Conservation (phyloP, 495 filamentous ascomycete species). For the Hypoxylon cercidicola region DNA sequence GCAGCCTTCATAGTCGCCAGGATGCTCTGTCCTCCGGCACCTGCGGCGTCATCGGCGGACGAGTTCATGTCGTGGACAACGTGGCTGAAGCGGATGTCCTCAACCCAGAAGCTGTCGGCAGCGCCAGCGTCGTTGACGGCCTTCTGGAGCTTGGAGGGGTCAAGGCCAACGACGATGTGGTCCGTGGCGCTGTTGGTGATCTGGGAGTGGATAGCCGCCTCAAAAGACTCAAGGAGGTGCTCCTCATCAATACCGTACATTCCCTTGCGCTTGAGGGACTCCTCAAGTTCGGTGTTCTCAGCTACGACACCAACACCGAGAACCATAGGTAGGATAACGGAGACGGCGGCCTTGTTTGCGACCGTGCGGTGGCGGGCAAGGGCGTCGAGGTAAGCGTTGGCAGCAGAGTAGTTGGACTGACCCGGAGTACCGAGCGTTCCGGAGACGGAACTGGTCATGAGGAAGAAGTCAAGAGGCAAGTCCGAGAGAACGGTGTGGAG, state of each 20-base stretch:
- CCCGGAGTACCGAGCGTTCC: conserved; percentile 56
- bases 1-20: conserved; percentile 20
- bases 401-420: conserved; percentile 61
- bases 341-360: conserved; percentile 29
- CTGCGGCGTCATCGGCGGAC: not conserved
- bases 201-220: conserved; percentile 41
- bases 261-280: conserved; percentile 44
- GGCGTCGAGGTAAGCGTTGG: conserved; percentile 58
- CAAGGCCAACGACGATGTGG: conserved; percentile 49
- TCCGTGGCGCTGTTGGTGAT: conserved; percentile 7
- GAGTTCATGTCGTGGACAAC: conserved; percentile 29
- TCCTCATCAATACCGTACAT: conserved; percentile 56
- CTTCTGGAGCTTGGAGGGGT: conserved; percentile 43
- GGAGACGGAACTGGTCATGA: conserved; percentile 61
- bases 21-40: conserved; percentile 16
- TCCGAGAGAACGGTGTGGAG: conserved; percentile 51
- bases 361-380: conserved; percentile 38
- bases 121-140: conserved; percentile 24
- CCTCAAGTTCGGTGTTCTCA: conserved; percentile 53
- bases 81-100: conserved; percentile 42
- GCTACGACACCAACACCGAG: conserved; percentile 52
- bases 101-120: conserved; percentile 39
- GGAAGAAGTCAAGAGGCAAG: conserved; percentile 61
- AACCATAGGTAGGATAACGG: conserved; percentile 49
- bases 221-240: conserved; percentile 47